Conservation (phyloP, 805 yeast genomes). For the Debaryomyces prosopidis region DNA sequence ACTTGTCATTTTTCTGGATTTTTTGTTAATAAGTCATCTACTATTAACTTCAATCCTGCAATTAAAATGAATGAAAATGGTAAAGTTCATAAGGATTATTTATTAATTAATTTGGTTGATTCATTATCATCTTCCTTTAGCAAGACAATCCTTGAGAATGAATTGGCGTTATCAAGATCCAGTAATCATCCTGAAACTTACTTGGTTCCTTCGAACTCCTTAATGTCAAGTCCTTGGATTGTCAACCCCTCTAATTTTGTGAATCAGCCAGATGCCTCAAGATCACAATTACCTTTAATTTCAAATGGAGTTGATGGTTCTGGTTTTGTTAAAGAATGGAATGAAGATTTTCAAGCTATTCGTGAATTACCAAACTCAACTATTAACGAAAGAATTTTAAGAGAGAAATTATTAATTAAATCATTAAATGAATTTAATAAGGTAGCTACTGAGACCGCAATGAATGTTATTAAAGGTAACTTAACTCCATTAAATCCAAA, state of each 20-base stretch:
- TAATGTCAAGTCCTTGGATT: conserved; percentile 78
- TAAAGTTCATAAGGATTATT: conserved; percentile 38
- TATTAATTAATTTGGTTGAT: conserved; percentile 61
- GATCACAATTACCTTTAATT: conserved; percentile 57
- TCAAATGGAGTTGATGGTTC: conserved; percentile 61
- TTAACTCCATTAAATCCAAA: conserved; percentile 78
- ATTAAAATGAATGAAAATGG: conserved; percentile 42
- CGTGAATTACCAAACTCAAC: conserved; percentile 64
- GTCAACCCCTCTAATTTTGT: conserved; percentile 29
- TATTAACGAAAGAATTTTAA: conserved; percentile 65
- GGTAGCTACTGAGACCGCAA: conserved; percentile 77
- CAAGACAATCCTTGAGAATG: conserved; percentile 53
- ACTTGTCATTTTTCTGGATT: conserved; percentile 83
- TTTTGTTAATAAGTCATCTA: conserved; percentile 69
- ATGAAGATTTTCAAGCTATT: conserved; percentile 84
- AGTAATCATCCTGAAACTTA: conserved; percentile 53
- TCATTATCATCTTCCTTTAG: conserved; percentile 65
- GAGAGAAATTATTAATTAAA: conserved; percentile 75
- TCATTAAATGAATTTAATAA: conserved; percentile 73
- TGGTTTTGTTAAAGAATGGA: conserved; percentile 72
- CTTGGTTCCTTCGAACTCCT: conserved; percentile 59
- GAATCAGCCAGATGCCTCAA: conserved; percentile 54
- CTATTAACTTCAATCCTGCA: conserved; percentile 68
- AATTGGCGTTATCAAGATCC: conserved; percentile 38
- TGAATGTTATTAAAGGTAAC: conserved; percentile 72